Conservation (phyloP, 306 rosid species). For the Quercus suber region DNA sequence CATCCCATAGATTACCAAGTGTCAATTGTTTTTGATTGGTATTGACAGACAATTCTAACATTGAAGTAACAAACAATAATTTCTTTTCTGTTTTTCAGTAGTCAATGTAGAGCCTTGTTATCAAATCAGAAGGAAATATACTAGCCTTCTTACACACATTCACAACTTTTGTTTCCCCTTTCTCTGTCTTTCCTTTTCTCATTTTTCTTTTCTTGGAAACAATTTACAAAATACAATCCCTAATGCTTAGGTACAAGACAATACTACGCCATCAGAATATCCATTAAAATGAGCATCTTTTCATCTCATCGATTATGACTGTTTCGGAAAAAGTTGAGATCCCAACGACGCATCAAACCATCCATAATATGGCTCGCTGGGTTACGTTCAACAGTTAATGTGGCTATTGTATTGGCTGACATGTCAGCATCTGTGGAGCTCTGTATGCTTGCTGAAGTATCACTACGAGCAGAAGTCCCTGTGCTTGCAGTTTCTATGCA, state of each 20-base stretch:
- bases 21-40: background rate
- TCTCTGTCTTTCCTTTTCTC: no score
- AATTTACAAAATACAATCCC: constrained; percentile 14
- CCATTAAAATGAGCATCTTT: background rate
- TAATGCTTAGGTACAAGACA: constrained; percentile 38
- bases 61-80: background rate
- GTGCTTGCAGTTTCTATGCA: constrained; percentile 34
- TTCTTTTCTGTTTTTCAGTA: background rate
- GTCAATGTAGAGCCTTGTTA: background rate
- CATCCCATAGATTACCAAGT: background rate
- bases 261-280: constrained; percentile 29
- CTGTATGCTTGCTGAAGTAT: constrained; percentile 39
- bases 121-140: background rate
- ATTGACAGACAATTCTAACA: background rate
- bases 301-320: constrained; percentile 44
- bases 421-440: constrained; percentile 63
- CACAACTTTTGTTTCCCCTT: background rate
- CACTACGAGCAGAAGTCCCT: constrained; percentile 37
- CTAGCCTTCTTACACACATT: background rate
- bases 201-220: background rate
- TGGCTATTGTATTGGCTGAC: constrained; percentile 83
- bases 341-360: constrained; percentile 87
- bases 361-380: constrained; percentile 69
- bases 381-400: constrained; percentile 63
- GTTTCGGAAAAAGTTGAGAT: constrained; percentile 75